Base-by-base conservation (phyloP, 225 moss, liverwort and hornwort species). In the Sphagnum tenellum region DNA sequence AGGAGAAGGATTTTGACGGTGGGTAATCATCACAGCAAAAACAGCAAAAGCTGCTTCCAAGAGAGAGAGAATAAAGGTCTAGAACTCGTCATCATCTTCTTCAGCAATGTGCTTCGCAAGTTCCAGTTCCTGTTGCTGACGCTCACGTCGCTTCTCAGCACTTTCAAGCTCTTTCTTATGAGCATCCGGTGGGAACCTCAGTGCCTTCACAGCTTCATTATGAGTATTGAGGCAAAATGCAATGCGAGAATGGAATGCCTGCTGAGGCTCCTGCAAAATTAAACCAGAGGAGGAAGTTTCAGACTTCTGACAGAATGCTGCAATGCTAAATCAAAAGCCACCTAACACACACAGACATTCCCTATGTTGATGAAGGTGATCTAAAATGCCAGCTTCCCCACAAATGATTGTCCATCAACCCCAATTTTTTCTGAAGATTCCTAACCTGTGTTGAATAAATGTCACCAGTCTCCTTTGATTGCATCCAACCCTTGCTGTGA, bases 391-490 rank as follows among this genome's bases (percentile, higher is more conserved):
- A 5, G 9, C 52, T 52, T 52, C 9, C 52, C 52, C 52, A 5
- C 52, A 52, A 52, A 52, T 52, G 52, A 5, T 52, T 6, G 9
- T 52, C 7, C 52, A 52, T 52, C 52, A 52, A 6, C 52, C 52
- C 52, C 0, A 5, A 6, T 52, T 9, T 52, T 52, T 52, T 52
- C 9, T 77, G 29, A 29, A 29, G 29, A 29, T 29, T 29, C 29
- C 29, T 29, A 29, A 83, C 83, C 83, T 95, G 94, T 4, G 94
- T 95, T 12, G 89, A 91, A 62, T 95, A 95, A 49, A 95, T 91
- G 69, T 95, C 94, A 66, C 94, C 94, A 51, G 94, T 91, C 68
- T 95, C 94, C 77, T 89, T 95, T 55, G 94, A 95, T 70, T 89
- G 91, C 94, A 95, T 91, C 94, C 91, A 95, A 47, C 94, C 91